These are phyloP conservation scores for Pichia sp. DNA, from an alignment of 1,139 yeast species.

Conservation along the genomic window DNA sequence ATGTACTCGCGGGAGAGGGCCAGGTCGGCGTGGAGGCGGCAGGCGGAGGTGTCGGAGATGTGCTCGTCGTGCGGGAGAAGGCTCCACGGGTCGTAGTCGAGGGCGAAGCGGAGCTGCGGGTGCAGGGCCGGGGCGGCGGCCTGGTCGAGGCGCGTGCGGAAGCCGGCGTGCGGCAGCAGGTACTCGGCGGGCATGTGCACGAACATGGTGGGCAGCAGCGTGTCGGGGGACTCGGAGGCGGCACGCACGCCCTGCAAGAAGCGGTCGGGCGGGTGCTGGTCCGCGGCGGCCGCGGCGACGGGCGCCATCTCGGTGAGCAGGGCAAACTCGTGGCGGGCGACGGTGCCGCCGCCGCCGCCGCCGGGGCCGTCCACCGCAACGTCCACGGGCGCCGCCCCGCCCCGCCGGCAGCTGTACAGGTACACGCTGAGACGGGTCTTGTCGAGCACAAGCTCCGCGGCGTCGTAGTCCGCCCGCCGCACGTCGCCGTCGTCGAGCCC, in stretches of 20 bases:
- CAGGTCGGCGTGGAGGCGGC: conserved; percentile 22
- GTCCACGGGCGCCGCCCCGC: background rate
- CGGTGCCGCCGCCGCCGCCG: too few relatives aligned
- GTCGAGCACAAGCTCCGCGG: background rate
- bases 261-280: background rate
- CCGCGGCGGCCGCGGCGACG: too few relatives aligned
- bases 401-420: background rate
- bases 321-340: background rate
- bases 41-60: conserved; percentile 21
- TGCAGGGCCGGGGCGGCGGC: conserved; percentile 2
- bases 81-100: background rate
- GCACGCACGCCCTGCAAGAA: background rate
- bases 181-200: conserved; percentile 1
- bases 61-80: conserved; percentile 15
- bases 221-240: too few relatives aligned
- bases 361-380: too few relatives aligned
- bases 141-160: background rate
- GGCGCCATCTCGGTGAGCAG: background rate
- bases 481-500: background rate
- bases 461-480: background rate
- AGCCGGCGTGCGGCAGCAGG: background rate
- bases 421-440: background rate
- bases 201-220: conserved; percentile 1
- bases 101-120: background rate
- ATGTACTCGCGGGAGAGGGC: conserved; percentile 25